These are phyloP conservation scores for Nematodospora anomalae DNA, from an alignment of 1,139 yeast species.

Conservation along the genomic window DNA sequence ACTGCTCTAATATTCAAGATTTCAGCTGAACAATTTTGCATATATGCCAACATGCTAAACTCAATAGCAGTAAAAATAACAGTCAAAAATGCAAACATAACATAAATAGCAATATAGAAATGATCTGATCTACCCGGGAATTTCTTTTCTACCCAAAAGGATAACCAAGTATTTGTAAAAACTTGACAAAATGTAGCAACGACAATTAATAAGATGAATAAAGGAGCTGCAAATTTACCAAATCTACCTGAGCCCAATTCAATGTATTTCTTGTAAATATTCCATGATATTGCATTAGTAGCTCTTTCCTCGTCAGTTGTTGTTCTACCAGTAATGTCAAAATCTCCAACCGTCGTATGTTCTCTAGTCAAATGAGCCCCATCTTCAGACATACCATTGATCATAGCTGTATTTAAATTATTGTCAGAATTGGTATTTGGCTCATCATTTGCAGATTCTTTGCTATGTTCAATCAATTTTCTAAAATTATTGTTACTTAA, in stretches of 20 bases:
- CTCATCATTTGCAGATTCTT: constrained; percentile 16
- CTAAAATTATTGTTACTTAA: constrained; percentile 26
- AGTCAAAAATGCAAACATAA: constrained; percentile 37
- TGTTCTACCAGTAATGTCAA: constrained; percentile 26
- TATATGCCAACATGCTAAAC: constrained; percentile 54
- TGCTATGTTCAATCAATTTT: constrained; percentile 28
- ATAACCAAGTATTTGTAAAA: constrained; percentile 44
- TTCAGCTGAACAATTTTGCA: constrained; percentile 47
- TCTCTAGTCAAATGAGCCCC: constrained; percentile 1
- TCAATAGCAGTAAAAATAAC: constrained; percentile 51
- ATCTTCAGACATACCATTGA: background rate
- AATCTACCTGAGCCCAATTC: constrained; percentile 42
- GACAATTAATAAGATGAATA: constrained; percentile 38
- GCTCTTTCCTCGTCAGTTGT: constrained; percentile 40
- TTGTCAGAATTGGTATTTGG: constrained; percentile 3
- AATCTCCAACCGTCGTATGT: constrained; percentile 16
- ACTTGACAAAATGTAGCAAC: constrained; percentile 39
- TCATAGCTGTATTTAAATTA: constrained; percentile 1
- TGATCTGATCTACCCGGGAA: constrained; percentile 24
- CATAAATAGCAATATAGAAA: constrained; percentile 36
- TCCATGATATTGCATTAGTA: constrained; percentile 41
- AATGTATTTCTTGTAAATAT: constrained; percentile 36
- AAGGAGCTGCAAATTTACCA: constrained; percentile 29
- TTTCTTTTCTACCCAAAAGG: constrained; percentile 35
- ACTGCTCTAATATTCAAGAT: constrained; percentile 40